Conservation (phyloP, 331 rosid genomes). For the Pyrus hybrid region DNA sequence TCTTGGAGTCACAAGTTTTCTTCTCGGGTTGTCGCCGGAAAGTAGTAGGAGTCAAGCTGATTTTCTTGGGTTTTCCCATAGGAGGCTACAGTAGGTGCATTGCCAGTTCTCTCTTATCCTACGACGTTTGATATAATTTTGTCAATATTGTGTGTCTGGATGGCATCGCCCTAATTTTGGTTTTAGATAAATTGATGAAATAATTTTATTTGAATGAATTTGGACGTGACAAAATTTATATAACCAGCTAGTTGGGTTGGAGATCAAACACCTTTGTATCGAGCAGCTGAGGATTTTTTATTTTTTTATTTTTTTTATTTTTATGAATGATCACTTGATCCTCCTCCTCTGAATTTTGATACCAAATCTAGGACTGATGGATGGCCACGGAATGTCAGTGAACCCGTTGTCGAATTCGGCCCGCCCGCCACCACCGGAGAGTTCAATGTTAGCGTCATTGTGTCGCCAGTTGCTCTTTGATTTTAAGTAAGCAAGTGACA, state of each 20-base stretch:
- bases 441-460: slow-evolving; percentile 86
- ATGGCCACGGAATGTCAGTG: slow-evolving; percentile 39
- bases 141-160: background rate
- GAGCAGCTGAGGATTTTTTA: slow-evolving; percentile 48
- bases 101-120: slow-evolving; percentile 22
- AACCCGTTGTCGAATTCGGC: slow-evolving; percentile 79
- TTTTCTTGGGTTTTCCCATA: slow-evolving; percentile 41
- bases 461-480: slow-evolving; percentile 61
- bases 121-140: background rate
- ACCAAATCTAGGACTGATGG: slow-evolving; percentile 17
- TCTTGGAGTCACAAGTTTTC: slow-evolving; percentile 56
- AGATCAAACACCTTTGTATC: slow-evolving; percentile 66
- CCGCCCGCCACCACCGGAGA: slow-evolving; percentile 85
- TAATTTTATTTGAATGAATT: background rate
- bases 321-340: slow-evolving; percentile 65
- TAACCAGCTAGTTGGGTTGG: slow-evolving; percentile 93
- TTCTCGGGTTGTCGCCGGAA: slow-evolving; percentile 59
- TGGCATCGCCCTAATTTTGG: background rate
- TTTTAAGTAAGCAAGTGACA: slow-evolving; percentile 43
- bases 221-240: slow-evolving; percentile 51
- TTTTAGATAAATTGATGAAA: background rate
- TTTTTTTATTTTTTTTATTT: too few relatives aligned
- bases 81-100: slow-evolving; percentile 63
- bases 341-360: slow-evolving; percentile 39
- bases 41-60: slow-evolving; percentile 45